Evolutionary conservation across 495 filamentous ascomycete species (phyloP).

Genomic region (Trypethelium eluteriae): DNA sequence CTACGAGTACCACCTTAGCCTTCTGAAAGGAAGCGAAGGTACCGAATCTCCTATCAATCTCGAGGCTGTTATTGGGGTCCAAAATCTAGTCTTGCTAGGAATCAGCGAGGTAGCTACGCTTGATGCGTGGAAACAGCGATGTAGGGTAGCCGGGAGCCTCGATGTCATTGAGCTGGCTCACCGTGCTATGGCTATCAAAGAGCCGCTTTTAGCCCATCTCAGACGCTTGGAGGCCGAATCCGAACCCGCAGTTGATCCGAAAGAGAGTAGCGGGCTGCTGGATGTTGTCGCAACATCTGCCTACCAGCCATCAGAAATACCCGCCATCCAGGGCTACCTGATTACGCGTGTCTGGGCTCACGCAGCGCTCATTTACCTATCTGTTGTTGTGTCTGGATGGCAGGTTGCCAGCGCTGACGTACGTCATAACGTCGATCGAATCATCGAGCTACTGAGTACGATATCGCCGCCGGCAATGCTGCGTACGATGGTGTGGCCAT

Average conservation of each 20-base stretch:
- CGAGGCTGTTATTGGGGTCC: conserved; percentile 37
- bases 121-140: conserved; percentile 45
- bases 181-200: conserved; percentile 39
- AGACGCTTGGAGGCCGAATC: conserved; percentile 24
- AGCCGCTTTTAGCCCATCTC: conserved; percentile 31
- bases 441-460: conserved; percentile 32
- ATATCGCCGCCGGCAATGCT: conserved; percentile 28
- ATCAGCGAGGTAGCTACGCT: conserved; percentile 45
- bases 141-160: conserved; percentile 38
- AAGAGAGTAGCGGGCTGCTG: conserved; percentile 14
- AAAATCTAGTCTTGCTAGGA: conserved; percentile 43
- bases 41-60: conserved; percentile 34
- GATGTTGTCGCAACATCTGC: conserved; percentile 16
- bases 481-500: conserved; percentile 44
- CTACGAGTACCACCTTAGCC: conserved; percentile 34
- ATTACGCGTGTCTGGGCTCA: conserved; percentile 43
- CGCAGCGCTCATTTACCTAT: conserved; percentile 44
- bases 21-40: conserved; percentile 28
- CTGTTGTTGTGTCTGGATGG: conserved; percentile 47
- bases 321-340: conserved; percentile 18
- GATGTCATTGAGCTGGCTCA: conserved; percentile 41
- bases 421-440: conserved; percentile 32
- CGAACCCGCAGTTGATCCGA: conserved; percentile 2
- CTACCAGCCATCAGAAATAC: conserved; percentile 2
- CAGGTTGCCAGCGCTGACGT: conserved; percentile 41